phyloP scores from a whole-genome alignment of 371 early-diverging fungal species.

The Apophysomyces elegans region DNA sequence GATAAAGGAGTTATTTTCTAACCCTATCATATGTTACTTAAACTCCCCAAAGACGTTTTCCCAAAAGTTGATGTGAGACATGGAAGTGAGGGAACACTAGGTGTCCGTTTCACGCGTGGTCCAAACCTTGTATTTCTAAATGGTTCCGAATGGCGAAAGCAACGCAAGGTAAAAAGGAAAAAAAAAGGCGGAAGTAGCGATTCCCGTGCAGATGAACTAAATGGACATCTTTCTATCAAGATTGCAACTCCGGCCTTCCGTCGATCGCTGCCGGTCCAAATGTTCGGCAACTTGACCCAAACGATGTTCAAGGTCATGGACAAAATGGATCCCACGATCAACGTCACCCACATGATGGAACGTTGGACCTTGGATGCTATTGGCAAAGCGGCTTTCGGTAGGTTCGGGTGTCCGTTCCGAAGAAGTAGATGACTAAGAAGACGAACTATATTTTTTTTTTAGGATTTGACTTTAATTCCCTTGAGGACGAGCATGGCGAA shows the following conservation, averaged over 20 bases:
- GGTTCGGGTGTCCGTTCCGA: not conserved
- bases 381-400: constrained; percentile 45
- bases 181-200: not conserved
- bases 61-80: constrained; percentile 17
- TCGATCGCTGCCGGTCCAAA: constrained; percentile 33
- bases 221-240: not conserved
- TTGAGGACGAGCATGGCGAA: constrained; percentile 9
- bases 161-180: constrained; percentile 21
- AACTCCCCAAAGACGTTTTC: constrained; percentile 12
- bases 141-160: constrained; percentile 34
- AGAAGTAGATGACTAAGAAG: not conserved
- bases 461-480: constrained; percentile 29
- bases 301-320: constrained; percentile 21
- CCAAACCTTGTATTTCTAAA: constrained; percentile 22
- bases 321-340: constrained; percentile 11
- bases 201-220: not conserved
- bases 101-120: constrained; percentile 15
- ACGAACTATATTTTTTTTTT: not conserved
- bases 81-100: constrained; percentile 1
- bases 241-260: constrained; percentile 36
- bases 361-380: constrained; percentile 23
- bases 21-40: not conserved
- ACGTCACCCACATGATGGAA: constrained; percentile 17
- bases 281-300: constrained; percentile 24
- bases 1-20: not conserved